Percentiles rank a stretch among this genome's conserved stretches.
Conservation (phyloP, 1,139 yeast species). For the Hansenula lynferdii region DNA sequence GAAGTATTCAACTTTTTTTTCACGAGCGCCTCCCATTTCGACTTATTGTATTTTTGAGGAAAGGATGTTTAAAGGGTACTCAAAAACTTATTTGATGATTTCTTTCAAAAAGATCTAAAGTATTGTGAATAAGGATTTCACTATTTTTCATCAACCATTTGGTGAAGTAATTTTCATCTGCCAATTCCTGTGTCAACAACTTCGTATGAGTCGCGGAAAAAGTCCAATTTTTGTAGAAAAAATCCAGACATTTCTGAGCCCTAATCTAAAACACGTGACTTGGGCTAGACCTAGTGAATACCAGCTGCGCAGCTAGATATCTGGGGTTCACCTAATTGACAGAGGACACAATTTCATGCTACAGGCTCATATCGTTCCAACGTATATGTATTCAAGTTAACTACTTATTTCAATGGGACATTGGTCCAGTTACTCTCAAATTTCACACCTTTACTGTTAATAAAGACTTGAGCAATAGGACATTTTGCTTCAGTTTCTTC, state of each 20-base stretch:
- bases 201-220: background rate
- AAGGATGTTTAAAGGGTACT: slow-evolving; percentile 90
- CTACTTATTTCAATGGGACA: background rate
- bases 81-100: slow-evolving; percentile 2
- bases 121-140: background rate
- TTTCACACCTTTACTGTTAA: background rate
- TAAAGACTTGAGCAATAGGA: slow-evolving; percentile 1
- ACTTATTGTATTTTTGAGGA: slow-evolving; percentile 59
- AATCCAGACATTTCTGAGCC: background rate
- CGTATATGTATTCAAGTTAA: too few relatives aligned
- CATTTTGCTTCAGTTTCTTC: slow-evolving; percentile 1
- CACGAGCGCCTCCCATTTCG: slow-evolving; percentile 99
- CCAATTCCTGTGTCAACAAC: too few relatives aligned
- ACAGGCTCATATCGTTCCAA: too few relatives aligned
- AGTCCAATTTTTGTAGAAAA: background rate
- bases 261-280: background rate
- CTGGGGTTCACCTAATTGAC: background rate
- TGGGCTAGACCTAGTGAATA: background rate
- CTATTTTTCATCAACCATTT: slow-evolving; percentile 1
- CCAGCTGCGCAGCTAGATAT: background rate
- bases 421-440: background rate
- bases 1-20: slow-evolving; percentile 94
- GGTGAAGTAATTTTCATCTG: too few relatives aligned
- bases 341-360: background rate
- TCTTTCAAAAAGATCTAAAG: background rate